phyloP scores from a whole-genome alignment of 305 asterid species.

The Fraxinus paxiana region DNA sequence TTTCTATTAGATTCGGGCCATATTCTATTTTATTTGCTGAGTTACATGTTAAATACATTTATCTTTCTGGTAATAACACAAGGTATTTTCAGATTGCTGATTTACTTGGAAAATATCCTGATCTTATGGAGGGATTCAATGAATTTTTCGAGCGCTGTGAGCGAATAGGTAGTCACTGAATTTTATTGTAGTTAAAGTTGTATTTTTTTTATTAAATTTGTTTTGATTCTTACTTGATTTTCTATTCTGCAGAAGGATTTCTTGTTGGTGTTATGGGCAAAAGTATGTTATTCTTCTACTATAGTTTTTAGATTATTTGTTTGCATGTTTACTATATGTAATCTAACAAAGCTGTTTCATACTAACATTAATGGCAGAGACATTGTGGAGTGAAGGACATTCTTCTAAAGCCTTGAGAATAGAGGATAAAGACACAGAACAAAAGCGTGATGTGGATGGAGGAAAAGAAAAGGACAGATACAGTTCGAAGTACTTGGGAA shows the following conservation, averaged over 20 bases:
- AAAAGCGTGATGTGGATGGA: conserved; percentile 67
- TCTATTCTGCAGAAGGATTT: conserved; percentile 79
- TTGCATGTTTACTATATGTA: conserved; percentile 12
- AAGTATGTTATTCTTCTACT: conserved; percentile 67
- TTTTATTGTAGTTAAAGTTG: conserved; percentile 23
- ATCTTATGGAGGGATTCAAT: conserved; percentile 91
- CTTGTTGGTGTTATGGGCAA: conserved; percentile 93
- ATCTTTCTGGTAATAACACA: conserved; percentile 17
- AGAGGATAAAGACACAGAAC: conserved; percentile 82
- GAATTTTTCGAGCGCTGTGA: conserved; percentile 90
- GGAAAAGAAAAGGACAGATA: conserved; percentile 76
- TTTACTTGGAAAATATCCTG: conserved; percentile 86
- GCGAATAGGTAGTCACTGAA: conserved; percentile 58
- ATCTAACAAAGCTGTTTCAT: conserved; percentile 28
- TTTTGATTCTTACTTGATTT: conserved; percentile 27
- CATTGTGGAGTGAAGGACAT: conserved; percentile 81
- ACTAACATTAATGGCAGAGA: conserved; percentile 45
- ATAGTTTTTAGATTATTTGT: conserved; percentile 2
- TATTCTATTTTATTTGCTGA: conserved; percentile 1
- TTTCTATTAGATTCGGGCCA: background rate
- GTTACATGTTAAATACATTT: background rate
- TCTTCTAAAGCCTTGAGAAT: conserved; percentile 58
- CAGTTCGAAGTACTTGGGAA: conserved; percentile 84
- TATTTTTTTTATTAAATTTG: conserved; percentile 1
- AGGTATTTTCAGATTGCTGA: conserved; percentile 62